Evolutionary conservation across 2,329 filamentous ascomycete species (phyloP).

Genomic region (Hypocrella siamensis): DNA sequence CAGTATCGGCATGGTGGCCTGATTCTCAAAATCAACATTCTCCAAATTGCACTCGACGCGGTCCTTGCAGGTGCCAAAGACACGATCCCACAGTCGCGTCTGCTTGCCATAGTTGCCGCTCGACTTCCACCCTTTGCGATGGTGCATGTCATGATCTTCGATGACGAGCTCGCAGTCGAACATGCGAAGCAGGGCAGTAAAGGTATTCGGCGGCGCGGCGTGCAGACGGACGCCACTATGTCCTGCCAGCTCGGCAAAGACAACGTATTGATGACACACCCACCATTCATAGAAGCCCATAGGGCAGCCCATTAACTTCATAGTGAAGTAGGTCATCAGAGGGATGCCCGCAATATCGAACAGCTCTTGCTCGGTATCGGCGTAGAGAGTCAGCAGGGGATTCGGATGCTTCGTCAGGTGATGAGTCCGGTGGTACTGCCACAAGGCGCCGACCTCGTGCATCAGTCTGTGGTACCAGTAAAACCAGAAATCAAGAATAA

Average conservation of each 20-base stretch:
- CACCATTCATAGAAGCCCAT: conserved; percentile 32
- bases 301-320: conserved; percentile 18
- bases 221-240: conserved; percentile 20
- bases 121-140: conserved; percentile 20
- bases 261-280: conserved; percentile 14
- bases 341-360: conserved; percentile 25
- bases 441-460: conserved; percentile 22
- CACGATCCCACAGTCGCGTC: conserved; percentile 17
- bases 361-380: conserved; percentile 24
- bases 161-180: conserved; percentile 20
- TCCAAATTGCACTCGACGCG: conserved; percentile 16
- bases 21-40: conserved; percentile 14
- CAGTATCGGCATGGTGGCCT: not conserved
- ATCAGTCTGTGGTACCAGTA: conserved; percentile 15
- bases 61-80: conserved; percentile 18
- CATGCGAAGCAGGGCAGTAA: conserved; percentile 16
- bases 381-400: conserved; percentile 20
- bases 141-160: conserved; percentile 25
- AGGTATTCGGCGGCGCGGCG: conserved; percentile 14
- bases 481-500: conserved; percentile 1
- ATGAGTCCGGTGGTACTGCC: conserved; percentile 21
- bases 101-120: conserved; percentile 21
- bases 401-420: conserved; percentile 1
- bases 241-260: conserved; percentile 18
- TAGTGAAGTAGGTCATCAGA: conserved; percentile 18